These are phyloP conservation scores for Malus hybrid DNA, from an alignment of 331 rosid genomes.

Conservation along the genomic window DNA sequence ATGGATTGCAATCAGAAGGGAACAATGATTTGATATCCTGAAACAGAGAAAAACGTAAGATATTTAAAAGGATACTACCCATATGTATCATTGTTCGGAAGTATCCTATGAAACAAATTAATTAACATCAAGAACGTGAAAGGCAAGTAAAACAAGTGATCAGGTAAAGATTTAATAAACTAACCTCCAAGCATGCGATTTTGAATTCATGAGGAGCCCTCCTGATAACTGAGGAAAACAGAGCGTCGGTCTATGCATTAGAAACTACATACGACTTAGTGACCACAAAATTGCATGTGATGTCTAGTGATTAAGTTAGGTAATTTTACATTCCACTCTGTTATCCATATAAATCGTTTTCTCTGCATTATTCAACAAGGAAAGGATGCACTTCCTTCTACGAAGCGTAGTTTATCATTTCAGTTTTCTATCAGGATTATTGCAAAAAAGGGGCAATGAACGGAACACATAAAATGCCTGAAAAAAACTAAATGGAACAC, in stretches of 20 bases:
- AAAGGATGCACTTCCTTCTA: not conserved
- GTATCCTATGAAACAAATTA: not conserved
- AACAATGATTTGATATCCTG: constrained; percentile 80
- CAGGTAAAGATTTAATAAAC: constrained; percentile 3
- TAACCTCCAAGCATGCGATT: constrained; percentile 88
- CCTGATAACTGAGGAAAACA: constrained; percentile 64
- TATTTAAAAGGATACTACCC: not conserved
- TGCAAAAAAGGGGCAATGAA: not conserved
- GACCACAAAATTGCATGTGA: not conserved
- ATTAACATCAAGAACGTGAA: not conserved
- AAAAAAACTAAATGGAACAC: not conserved
- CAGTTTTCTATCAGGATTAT: not conserved
- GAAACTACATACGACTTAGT: not conserved
- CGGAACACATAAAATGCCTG: not conserved
- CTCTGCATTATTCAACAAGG: not conserved
- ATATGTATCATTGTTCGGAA: not conserved
- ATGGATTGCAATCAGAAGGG: constrained; percentile 84
- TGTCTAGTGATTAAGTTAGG: not conserved
- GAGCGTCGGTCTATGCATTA: constrained; percentile 14
- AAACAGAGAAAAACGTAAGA: not conserved
- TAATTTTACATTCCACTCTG: not conserved
- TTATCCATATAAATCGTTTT: not conserved
- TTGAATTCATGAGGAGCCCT: constrained; percentile 99
- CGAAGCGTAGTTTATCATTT: not conserved
- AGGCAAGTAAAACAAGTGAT: not conserved